Conservation (phyloP, 2,329 filamentous ascomycete species). For the Diaporthe citrichinensis region DNA sequence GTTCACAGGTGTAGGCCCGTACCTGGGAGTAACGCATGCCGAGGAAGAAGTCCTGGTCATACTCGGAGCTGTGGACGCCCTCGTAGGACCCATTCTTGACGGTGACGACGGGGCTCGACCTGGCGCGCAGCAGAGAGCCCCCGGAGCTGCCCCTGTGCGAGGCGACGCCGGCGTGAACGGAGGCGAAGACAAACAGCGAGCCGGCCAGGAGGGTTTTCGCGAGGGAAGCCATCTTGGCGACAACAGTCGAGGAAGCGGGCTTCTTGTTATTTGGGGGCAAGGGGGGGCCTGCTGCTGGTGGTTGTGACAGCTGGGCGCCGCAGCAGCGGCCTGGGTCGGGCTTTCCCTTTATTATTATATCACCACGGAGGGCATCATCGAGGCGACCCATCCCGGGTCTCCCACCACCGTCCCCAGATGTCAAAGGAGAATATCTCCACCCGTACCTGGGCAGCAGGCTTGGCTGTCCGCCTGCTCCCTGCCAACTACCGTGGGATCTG, state of each 20-base stretch:
- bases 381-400: neutral
- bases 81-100: slow-evolving; percentile 54
- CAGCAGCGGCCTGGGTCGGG: neutral
- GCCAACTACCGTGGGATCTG: slow-evolving; percentile 14
- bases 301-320: neutral
- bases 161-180: slow-evolving; percentile 30
- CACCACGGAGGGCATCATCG: neutral
- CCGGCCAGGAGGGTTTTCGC: slow-evolving; percentile 38
- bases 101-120: slow-evolving; percentile 36
- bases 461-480: neutral
- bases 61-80: slow-evolving; percentile 50
- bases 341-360: neutral
- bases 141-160: slow-evolving; percentile 37
- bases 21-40: slow-evolving; percentile 70
- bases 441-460: neutral
- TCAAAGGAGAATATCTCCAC: slow-evolving; percentile 9
- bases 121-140: slow-evolving; percentile 8
- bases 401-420: neutral
- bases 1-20: slow-evolving; percentile 61
- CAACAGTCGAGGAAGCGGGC: neutral
- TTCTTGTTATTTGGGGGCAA: neutral
- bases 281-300: neutral
- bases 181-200: slow-evolving; percentile 34
- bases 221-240: slow-evolving; percentile 38
- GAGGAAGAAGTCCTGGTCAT: slow-evolving; percentile 66